Evolutionary conservation across 768 basidiomycete species (phyloP), one percentile per base, ranked within the genome.

Genomic region (Lactifluus rugatus): DNA sequence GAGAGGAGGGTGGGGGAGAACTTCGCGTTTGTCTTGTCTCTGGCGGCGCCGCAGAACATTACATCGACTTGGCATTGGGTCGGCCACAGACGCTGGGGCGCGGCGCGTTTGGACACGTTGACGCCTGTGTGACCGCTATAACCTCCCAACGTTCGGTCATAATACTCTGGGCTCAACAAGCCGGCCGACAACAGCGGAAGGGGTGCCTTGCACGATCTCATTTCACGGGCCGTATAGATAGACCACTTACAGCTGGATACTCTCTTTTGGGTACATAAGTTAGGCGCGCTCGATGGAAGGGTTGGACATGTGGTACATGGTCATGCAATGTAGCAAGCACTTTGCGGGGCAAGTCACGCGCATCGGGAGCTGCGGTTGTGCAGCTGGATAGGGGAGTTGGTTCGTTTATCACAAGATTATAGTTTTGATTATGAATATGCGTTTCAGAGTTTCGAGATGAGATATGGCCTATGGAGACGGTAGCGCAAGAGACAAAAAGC

Each of bases 161-260:
- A 19, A 41, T n/a, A 26, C 28, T 44, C 26, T 21, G 5, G 14
- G 14, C 37, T 14, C 1, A 3, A 25, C 11, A 45, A 7, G 17
- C n/a, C n/a, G 34, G 49, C 56, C 56, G 56, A 57, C 42, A 48
- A 50, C 17, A 10, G 34, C 56, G 56, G 56, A 57, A 32, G 34
- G 55, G 14, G 39, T 56, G 55, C 48, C 48, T 56, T 50, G 31
- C 39, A 39, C 37, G 5, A 1, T 7, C 26, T 14, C n/a, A 14
- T 1, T 34, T 28, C 28, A 3, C 28, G 28, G 39, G 48, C 54
- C 48, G 55, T 49, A 39, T 2, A 21, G 10, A 7, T 2, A 32
- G 37, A 32, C 39, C 14, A 48, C 28, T 31, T 31, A 31, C 8
- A 34, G 34, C 9, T 34, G 34, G 34, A 26, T 44, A 44, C 31